Evolutionary conservation across 495 filamentous ascomycete genomes (phyloP), one percentile per base, ranked within the genome.

Genomic region (Opeltia flavorubescens): DNA sequence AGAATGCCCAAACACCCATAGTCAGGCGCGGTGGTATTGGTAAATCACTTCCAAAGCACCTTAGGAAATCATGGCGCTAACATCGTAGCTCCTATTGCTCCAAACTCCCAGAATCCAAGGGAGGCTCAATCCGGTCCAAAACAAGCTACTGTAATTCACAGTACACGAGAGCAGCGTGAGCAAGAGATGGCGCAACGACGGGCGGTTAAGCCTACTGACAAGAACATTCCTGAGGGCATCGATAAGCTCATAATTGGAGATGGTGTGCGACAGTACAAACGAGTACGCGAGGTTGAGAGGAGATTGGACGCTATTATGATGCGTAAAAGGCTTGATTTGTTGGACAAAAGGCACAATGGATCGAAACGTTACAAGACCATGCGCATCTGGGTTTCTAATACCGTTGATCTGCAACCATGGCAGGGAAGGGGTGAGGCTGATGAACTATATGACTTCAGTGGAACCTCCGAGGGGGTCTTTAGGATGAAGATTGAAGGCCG

Each of bases 351-450:
- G 29, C 36, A 48, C 6, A 84, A 77, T 61, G 77, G 84, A 45
- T 81, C 82, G 45, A 89, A 91, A 75, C 78, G 84, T 42, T 80
- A 81, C 62, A 82, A 82, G 57, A 94, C 84, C 18, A 66, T 99
- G 61, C 81, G 87, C 51, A 78, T 99, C 47, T 96, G 88, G 86
- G 82, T 99, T 51, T 86, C 83, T 58, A 99, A 99, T 60, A 95
- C 89, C 1, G 84, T 81, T 20, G 89, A 96, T 63, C 83, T 84
- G 55, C 93, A 96, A 63, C 81, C 84, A 15, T 95, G 93, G 93
- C 93, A 96, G 66, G 72, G 68, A 13, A 75, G 68, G 49, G 66
- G 51, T 5, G 62, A 83, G 48, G 79, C 77, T 44, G 66, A 76
- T 49, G 78, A 86, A 52, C 70, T 68, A 12, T 87, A 87, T 48